Percentiles rank a stretch among this genome's conserved stretches.
phyloP scores from a whole-genome alignment of 768 basidiomycete genomes.

The Mycena rosella region DNA sequence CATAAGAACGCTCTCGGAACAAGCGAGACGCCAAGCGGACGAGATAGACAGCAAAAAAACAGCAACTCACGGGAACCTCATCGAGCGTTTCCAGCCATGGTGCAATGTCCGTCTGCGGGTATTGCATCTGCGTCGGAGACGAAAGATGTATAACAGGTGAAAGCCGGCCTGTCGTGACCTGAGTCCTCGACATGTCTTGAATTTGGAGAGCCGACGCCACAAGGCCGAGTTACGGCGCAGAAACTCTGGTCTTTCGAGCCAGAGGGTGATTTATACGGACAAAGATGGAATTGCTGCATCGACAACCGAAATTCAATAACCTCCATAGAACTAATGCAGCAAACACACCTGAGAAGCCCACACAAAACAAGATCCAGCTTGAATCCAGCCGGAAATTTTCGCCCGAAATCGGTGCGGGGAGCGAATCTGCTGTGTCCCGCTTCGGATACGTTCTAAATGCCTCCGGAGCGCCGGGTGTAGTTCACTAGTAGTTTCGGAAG shows the following conservation, averaged over 20 bases:
- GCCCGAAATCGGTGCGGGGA: too few species aligned
- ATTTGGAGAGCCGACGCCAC: conserved; percentile 14
- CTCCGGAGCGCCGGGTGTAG: neutral
- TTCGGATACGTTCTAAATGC: neutral
- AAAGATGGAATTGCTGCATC: conserved; percentile 4
- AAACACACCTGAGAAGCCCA: neutral
- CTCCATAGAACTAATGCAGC: neutral
- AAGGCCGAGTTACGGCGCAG: conserved; percentile 2
- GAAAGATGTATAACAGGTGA: conserved; percentile 18
- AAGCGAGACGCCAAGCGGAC: neutral
- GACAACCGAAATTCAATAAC: neutral
- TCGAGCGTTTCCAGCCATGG: conserved; percentile 29
- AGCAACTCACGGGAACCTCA: conserved; percentile 26
- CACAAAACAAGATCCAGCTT: neutral
- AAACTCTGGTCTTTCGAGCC: neutral
- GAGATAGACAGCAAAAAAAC: conserved; percentile 15
- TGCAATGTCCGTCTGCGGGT: conserved; percentile 12
- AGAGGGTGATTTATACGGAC: neutral
- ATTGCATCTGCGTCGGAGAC: conserved; percentile 16
- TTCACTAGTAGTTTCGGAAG: neutral
- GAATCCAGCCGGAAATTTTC: neutral
- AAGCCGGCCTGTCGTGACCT: conserved; percentile 17
- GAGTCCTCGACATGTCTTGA: conserved; percentile 30
- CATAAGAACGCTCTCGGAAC: neutral
- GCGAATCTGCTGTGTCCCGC: conserved; percentile 7